Evolutionary conservation across 2,329 filamentous ascomycete genomes (phyloP), one percentile per base, ranked within the genome.

Genomic region (Botryosphaeria dothidea): DNA sequence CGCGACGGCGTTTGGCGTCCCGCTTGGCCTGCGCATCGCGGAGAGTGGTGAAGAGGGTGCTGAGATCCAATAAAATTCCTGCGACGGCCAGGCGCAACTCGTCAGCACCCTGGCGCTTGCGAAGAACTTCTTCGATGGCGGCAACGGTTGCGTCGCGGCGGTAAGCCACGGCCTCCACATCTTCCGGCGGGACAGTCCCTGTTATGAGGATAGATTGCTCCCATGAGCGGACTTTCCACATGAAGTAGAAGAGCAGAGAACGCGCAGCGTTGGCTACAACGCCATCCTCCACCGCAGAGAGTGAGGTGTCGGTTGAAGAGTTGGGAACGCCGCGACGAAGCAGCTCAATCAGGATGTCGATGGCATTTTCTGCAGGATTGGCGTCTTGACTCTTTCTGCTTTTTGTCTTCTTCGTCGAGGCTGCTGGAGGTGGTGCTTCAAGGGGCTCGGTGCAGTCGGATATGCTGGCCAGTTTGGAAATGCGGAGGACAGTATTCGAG

Each of bases 181-280:
- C 85, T 6, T 81, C 77, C 57, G 86, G 82, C 1, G 86, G 72
- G 63, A 92, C 84, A 3, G 81, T 66, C 6, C 72, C 75, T 11
- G 70, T 72, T 15, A 71, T 67, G 57, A 72, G 83, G 49, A 82
- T 71, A 17, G 73, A 68, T 4, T 69, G 68, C n/a, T 74, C 72
- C 54, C 79, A 73, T 45, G 84, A 82, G 62, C 87, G 86, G 23
- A 90, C 85, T 74, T 95, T 94, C 95, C 95, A 99, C 88, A 96
- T 92, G 74, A 97, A 96, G 79, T 97, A 98, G 78, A 96, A 92
- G 52, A 93, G 84, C 58, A 90, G 84, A 1, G 89, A 85, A 69
- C 91, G 90, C 71, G 96, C 90, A 31, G 92, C 90, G 70, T 89
- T 90, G 1, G 87, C 83, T 6, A 92, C 88, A 48, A 95, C 83